Evolutionary conservation across 2,329 filamentous ascomycete genomes (phyloP).

Genomic region (Talaromyces marneffei): DNA sequence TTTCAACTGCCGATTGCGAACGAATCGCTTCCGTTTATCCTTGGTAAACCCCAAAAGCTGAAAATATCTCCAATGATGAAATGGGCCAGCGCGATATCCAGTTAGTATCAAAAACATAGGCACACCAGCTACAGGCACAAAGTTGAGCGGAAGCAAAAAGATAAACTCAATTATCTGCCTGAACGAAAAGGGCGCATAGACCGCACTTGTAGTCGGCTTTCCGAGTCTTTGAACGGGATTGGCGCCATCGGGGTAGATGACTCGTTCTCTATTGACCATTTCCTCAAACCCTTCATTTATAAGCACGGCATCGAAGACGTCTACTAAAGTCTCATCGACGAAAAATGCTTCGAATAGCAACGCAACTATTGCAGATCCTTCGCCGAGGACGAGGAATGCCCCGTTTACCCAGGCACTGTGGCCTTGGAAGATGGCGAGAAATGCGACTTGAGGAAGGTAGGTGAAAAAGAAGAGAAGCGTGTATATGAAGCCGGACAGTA

Average conservation of each 20-base stretch:
- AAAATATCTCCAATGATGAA: conserved; percentile 89
- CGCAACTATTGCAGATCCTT: conserved; percentile 57
- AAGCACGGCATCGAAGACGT: conserved; percentile 79
- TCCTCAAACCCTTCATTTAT: conserved; percentile 67
- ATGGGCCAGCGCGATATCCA: conserved; percentile 77
- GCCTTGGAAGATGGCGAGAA: conserved; percentile 84
- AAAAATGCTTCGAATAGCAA: conserved; percentile 73
- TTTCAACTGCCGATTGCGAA: conserved; percentile 64
- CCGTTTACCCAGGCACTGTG: conserved; percentile 84
- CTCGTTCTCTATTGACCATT: conserved; percentile 61
- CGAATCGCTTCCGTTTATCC: conserved; percentile 65
- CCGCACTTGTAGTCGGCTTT: conserved; percentile 67
- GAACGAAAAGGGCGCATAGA: conserved; percentile 83
- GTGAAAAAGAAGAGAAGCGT: conserved; percentile 80
- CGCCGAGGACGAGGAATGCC: conserved; percentile 71
- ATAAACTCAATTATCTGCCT: conserved; percentile 86
- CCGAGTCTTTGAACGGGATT: conserved; percentile 75
- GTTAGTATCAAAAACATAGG: conserved; percentile 84
- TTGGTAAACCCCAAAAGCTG: conserved; percentile 69
- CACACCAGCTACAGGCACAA: conserved; percentile 76
- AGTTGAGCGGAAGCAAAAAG: conserved; percentile 72
- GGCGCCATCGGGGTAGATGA: conserved; percentile 61
- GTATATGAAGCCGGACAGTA: conserved; percentile 79
- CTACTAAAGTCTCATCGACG: conserved; percentile 70
- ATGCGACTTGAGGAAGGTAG: conserved; percentile 82